Base-by-base conservation (phyloP, 179 eudicot species). In the Carnegiea gigantea region DNA sequence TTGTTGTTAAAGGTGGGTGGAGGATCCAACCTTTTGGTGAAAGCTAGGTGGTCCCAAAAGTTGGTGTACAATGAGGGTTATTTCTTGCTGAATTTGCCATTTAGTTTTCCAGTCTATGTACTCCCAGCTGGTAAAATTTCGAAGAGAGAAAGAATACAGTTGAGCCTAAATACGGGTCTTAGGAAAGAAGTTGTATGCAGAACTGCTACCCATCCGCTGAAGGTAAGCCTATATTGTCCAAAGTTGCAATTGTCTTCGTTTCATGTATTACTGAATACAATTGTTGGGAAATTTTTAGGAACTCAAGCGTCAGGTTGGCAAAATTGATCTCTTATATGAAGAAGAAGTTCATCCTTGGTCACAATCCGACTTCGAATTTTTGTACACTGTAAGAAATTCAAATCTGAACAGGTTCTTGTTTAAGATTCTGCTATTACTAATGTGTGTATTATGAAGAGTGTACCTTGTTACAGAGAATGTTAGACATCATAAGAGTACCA, bases 261-360 rank as follows among this genome's bases (percentile, higher is more conserved):
- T 53, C 51, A 57, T 30, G 36, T 67, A 46, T 78, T 21, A 75
- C 77, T 57, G 36, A 64, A 13, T 57, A 11, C 28, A n/a, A 51
- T 28, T 33, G 51, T 43, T 24, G 79, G 40, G 49, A 33, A 57
- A 33, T 28, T 77, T 72, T 54, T 67, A 95, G 98, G 95, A 90
- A 85, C 76, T 84, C 80, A 79, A 76, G 21, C 93, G 91, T 77
- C 86, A 86, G 78, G 92, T 79, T 74, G 98, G 92, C 80, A 91
- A 90, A 83, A 82, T 91, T 76, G 85, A 90, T 78, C 92, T 91
- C 85, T 85, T 86, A 14, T 91, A 94, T 82, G 99, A 95, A 83
- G 81, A 92, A 80, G 92, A 92, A 72, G 92, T 91, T 82, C 79
- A 83, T 78, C 83, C 84, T 71, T 95, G 99, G 99, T 94, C 99